Conservation (phyloP, 192 early-diverging fungal species). For the Rhizoclosmatium sp. region DNA sequence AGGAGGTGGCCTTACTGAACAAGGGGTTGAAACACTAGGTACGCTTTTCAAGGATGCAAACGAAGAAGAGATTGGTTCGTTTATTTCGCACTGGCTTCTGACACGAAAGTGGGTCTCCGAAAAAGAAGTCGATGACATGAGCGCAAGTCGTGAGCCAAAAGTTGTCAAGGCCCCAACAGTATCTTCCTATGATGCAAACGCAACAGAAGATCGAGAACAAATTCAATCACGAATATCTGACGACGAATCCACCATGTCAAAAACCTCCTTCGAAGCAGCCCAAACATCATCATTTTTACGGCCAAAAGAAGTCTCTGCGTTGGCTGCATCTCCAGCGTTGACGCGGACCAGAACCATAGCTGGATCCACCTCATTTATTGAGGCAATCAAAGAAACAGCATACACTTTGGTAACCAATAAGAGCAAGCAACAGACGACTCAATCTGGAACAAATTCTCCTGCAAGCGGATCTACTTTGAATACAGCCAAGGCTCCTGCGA, state of each 20-base stretch:
- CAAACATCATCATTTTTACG: neutral
- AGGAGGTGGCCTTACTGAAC: constrained; percentile 35
- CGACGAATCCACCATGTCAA: neutral
- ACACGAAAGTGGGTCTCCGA: constrained; percentile 76
- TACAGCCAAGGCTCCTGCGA: neutral
- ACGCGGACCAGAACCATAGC: neutral
- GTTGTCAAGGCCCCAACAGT: neutral
- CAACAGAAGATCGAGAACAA: neutral
- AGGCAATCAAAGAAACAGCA: constrained; percentile 19
- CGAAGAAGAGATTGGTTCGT: constrained; percentile 63
- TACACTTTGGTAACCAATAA: constrained; percentile 21
- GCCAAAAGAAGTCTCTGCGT: neutral
- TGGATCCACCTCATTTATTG: constrained; percentile 15
- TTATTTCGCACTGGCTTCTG: constrained; percentile 76
- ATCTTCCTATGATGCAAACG: neutral
- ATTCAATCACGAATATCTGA: neutral
- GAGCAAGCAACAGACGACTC: neutral
- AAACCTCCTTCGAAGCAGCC: neutral
- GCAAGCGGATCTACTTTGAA: neutral
- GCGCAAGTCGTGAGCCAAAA: constrained; percentile 65
- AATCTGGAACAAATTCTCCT: constrained; percentile 1
- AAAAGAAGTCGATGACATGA: constrained; percentile 79
- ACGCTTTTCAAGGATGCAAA: constrained; percentile 56
- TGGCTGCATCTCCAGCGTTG: constrained; percentile 4
- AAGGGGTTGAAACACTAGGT: constrained; percentile 28